A percentile compares a stretch with the other conserved stretches of the same genome.
Evolutionary conservation across 1,284 basidiomycete species (phyloP).

Genomic region (Ceratobasidium sp.): DNA sequence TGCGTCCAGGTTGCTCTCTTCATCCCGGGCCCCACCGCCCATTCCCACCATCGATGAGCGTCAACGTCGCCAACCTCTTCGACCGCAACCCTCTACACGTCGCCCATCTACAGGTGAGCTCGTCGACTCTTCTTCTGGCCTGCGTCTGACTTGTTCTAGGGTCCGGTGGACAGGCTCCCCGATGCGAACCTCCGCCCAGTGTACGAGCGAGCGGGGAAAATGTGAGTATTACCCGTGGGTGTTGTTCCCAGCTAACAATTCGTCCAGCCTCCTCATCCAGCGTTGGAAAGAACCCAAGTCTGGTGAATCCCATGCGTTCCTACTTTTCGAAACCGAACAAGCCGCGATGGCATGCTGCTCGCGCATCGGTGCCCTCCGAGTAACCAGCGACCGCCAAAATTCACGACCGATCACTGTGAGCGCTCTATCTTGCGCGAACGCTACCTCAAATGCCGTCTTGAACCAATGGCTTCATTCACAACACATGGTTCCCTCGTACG

Average conservation of each 20-base stretch:
- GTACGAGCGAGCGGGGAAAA: slow-evolving; percentile 39
- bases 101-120: slow-evolving; percentile 34
- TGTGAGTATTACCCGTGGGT: not conserved
- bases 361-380: slow-evolving; percentile 33
- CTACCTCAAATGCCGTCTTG: slow-evolving; percentile 5
- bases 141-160: slow-evolving; percentile 4
- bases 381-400: slow-evolving; percentile 25
- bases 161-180: slow-evolving; percentile 25
- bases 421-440: slow-evolving; percentile 14
- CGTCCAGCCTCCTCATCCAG: slow-evolving; percentile 33
- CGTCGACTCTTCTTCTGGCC: not conserved
- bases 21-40: too few species aligned
- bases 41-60: not conserved
- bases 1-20: too few species aligned
- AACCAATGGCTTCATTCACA: slow-evolving; percentile 29
- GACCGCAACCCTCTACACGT: slow-evolving; percentile 38
- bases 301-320: slow-evolving; percentile 17
- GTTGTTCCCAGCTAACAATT: not conserved
- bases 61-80: slow-evolving; percentile 11
- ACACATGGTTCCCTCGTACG: slow-evolving; percentile 19
- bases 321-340: slow-evolving; percentile 36
- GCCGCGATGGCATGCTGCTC: slow-evolving; percentile 21
- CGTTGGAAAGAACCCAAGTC: slow-evolving; percentile 25
- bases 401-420: slow-evolving; percentile 31
- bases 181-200: slow-evolving; percentile 31